Base-by-base conservation (phyloP, 2,329 filamentous ascomycete genomes). In the Alternaria atra region DNA sequence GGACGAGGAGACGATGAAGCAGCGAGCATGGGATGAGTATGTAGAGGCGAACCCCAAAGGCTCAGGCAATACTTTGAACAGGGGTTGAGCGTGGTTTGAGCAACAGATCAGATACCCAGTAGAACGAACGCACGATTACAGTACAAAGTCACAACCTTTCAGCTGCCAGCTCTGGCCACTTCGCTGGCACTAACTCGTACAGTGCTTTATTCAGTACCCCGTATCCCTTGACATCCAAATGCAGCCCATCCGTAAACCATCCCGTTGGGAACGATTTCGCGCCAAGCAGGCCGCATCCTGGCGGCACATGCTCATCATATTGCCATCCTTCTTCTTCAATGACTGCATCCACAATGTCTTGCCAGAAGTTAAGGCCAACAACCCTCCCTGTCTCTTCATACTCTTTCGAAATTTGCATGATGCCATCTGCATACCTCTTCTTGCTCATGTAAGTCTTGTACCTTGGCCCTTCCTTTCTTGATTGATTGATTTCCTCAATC, bases 1-100 rank as follows among this genome's bases (percentile, higher is more conserved):
- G 6, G 95, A 99, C 76, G 87, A 87, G 55, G 95, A 94, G 80
- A 98, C 91, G 5, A 90, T 95, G 85, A 99, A 98, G 82, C 94
- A 94, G 30, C 85, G 95, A 61, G 90, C 90, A 62, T 99, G 95
- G 95, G 95, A 99, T 80, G 94, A 99, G 75, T 99, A 90, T 76
- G 90, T 86, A 27, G 95, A 99, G 78, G 89, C 90, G 3, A 97
- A 99, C 76, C 91, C 93, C 1, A 92, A 90, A 80, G 92, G 92
- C 0, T 87, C 89, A 35, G 92, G 92, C 4, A 96, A 96, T 76
- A 95, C 92, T 1, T 79, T 95, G 64, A 95, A 96, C 78, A 88
- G 90, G 81, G 92, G 92, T 29, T 88, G 52, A 60, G 6, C 23
- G 25, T 23, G 25, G 23, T 32, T 29, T 25, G 37, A 52, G 50